Percentiles rank a stretch among this genome's conserved stretches.
These are phyloP conservation scores for Russula foetens DNA, from an alignment of 768 basidiomycete species.

Conservation along the genomic window DNA sequence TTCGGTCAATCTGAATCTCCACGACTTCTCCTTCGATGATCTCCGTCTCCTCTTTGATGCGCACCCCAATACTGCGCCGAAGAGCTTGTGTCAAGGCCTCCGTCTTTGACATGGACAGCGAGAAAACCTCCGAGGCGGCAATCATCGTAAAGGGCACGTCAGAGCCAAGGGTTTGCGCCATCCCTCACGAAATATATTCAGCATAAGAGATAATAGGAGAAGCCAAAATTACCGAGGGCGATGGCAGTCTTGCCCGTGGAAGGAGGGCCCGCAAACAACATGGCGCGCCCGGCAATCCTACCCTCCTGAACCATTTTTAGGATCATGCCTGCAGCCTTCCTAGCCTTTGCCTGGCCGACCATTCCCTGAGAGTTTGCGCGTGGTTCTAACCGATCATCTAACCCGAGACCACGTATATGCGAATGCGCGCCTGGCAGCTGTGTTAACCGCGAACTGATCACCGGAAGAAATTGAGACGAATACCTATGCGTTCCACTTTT, in stretches of 20 bases:
- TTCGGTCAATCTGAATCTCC: conserved; percentile 96
- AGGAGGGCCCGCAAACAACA: conserved; percentile 96
- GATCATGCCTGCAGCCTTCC: conserved; percentile 96
- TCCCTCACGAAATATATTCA: conserved; percentile 43
- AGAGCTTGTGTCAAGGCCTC: conserved; percentile 97
- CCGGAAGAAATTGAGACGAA: conserved; percentile 7
- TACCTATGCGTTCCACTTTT: conserved; percentile 90
- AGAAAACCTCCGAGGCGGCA: conserved; percentile 96
- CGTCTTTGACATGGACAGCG: conserved; percentile 96
- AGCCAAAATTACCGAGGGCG: conserved; percentile 64
- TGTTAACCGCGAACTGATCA: conserved; percentile 4
- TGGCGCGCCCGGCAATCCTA: conserved; percentile 89
- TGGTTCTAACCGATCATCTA: conserved; percentile 88
- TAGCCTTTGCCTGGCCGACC: conserved; percentile 93
- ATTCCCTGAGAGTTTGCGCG: conserved; percentile 87
- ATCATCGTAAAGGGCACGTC: conserved; percentile 99
- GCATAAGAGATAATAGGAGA: neutral
- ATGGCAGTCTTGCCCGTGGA: conserved; percentile 98
- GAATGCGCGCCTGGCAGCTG: conserved; percentile 67
- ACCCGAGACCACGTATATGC: conserved; percentile 91
- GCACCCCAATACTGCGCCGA: conserved; percentile 90
- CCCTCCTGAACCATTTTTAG: conserved; percentile 98
- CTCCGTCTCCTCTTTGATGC: conserved; percentile 97
- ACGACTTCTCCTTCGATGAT: conserved; percentile 98
- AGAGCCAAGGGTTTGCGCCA: conserved; percentile 90